Percentiles rank a stretch among this genome's conserved stretches.
These are phyloP conservation scores for Psophocarpus tetragonolobus DNA, from an alignment of 306 rosid genomes.

Conservation along the genomic window DNA sequence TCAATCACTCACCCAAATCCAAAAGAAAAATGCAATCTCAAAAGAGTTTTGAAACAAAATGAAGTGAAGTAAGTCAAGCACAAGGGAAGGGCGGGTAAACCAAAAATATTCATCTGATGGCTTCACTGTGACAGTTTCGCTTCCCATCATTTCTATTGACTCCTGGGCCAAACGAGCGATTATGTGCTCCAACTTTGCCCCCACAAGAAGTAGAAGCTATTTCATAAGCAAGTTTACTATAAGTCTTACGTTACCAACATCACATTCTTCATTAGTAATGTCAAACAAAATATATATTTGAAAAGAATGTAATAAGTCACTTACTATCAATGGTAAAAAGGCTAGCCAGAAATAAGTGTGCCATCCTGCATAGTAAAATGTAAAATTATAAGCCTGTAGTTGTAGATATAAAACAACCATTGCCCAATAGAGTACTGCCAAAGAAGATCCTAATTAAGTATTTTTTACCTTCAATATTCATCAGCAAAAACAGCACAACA, in stretches of 20 bases:
- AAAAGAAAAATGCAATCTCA: conserved; percentile 93
- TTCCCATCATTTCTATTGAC: conserved; percentile 13
- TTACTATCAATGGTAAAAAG: conserved; percentile 83
- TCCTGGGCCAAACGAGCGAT: conserved; percentile 73
- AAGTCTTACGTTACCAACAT: conserved; percentile 13
- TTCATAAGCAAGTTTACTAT: conserved; percentile 21
- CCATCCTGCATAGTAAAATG: conserved; percentile 69
- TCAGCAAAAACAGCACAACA: conserved; percentile 83
- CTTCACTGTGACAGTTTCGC: conserved; percentile 45
- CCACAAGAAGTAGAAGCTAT: conserved; percentile 88
- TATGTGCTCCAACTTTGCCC: conserved; percentile 88
- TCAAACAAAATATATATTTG: conserved; percentile 9
- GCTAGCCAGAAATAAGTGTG: conserved; percentile 92
- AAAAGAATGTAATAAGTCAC: conserved; percentile 34
- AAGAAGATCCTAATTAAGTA: conserved; percentile 21
- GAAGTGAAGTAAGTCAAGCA: conserved; percentile 80
- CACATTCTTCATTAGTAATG: conserved; percentile 8
- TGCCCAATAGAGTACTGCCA: not conserved
- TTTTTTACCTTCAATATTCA: conserved; percentile 67
- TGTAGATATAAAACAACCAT: not conserved
- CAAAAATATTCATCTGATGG: conserved; percentile 82
- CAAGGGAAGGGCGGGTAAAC: conserved; percentile 62
- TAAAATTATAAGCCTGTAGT: conserved; percentile 9
- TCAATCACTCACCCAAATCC: conserved; percentile 74
- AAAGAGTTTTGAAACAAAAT: conserved; percentile 90